Conservation (phyloP, 2,329 filamentous ascomycete species). For the Trichoderma sp. region DNA sequence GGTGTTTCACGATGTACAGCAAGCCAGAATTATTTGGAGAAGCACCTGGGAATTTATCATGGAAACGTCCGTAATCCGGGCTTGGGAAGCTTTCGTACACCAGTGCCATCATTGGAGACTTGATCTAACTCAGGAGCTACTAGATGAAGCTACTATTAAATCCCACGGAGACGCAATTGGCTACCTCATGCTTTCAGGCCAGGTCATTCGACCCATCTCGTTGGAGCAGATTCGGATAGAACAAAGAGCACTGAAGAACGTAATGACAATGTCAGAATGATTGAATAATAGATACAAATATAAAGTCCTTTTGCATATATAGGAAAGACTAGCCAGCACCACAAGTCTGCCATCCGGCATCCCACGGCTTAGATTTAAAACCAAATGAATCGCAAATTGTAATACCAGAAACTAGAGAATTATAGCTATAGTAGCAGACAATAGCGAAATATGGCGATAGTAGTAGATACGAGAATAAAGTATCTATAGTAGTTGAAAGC, state of each 20-base stretch:
- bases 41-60: slow-evolving; percentile 22
- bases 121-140: slow-evolving; percentile 19
- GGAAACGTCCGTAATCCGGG: slow-evolving; percentile 13
- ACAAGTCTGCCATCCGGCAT: no score
- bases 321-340: background rate
- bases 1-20: background rate
- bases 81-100: slow-evolving; percentile 27
- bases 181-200: slow-evolving; percentile 22
- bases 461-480: no score
- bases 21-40: slow-evolving; percentile 24
- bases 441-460: no score
- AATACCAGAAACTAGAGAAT: background rate
- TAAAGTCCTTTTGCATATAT: background rate
- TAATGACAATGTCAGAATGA: background rate
- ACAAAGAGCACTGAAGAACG: slow-evolving; percentile 4
- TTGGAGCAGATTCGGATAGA: slow-evolving; percentile 25
- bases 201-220: slow-evolving; percentile 24
- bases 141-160: slow-evolving; percentile 18
- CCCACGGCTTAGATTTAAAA: no score
- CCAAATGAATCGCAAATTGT: no score
- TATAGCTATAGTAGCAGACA: no score
- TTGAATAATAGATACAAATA: background rate
- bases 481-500: no score
- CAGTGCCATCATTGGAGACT: background rate
- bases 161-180: slow-evolving; percentile 27